Evolutionary conservation across 2,329 filamentous ascomycete species (phyloP).

Genomic region (Xylaria sp.): DNA sequence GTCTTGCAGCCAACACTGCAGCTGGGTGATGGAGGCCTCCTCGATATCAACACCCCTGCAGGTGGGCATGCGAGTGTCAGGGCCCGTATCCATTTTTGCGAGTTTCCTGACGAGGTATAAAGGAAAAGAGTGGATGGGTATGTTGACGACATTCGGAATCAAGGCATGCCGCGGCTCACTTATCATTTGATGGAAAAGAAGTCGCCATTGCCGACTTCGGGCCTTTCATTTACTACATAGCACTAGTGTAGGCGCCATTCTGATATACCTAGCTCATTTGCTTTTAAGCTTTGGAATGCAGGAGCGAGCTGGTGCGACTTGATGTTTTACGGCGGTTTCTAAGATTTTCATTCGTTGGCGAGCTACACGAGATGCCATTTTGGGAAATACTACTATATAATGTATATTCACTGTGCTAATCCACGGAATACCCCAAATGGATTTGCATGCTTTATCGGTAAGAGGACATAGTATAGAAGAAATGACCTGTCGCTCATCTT

Average conservation of each 20-base stretch:
- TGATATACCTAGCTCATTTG: background rate
- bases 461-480: conserved; percentile 9
- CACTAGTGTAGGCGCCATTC: background rate
- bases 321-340: background rate
- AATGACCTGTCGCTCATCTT: background rate
- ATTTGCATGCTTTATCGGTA: conserved; percentile 20
- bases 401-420: background rate
- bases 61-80: conserved; percentile 23
- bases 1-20: conserved; percentile 31
- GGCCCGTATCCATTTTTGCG: conserved; percentile 8
- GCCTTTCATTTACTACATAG: background rate
- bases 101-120: background rate
- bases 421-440: conserved; percentile 32
- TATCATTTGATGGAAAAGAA: background rate
- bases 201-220: conserved; percentile 11
- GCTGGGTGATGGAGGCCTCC: conserved; percentile 34
- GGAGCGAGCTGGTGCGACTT: background rate
- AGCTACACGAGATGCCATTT: conserved; percentile 19
- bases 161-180: background rate
- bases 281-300: background rate
- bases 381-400: conserved; percentile 13
- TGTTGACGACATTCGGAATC: background rate
- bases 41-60: conserved; percentile 35
- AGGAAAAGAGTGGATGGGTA: background rate
- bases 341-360: background rate